Evolutionary conservation across 345 rosid species (phyloP), one percentile per base, ranked within the genome.

Genomic region (Euphorbia pulcherrima): DNA sequence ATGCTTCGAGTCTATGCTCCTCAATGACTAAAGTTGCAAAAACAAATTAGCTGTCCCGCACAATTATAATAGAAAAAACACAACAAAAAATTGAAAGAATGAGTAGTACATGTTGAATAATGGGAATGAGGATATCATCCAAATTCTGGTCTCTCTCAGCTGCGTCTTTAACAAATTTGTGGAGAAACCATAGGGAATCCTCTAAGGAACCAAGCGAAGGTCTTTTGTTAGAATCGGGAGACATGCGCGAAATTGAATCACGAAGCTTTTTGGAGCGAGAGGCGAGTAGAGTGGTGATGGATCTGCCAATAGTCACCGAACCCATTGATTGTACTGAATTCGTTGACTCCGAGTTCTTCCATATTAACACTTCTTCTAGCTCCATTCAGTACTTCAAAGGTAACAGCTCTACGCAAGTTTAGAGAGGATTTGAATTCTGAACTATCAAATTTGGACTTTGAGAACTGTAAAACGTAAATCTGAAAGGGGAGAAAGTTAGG

Each of bases 231-330:
- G 83, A 78, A 60, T 81, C 77, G 21, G 77, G 75, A 72, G 86
- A 68, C 35, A 86, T 75, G 57, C 81, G 81, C 37, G 85, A 78
- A 46, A 85, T 62, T 78, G 88, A 73, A 61, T 83, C 84, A 16
- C 48, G 83, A 68, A 92, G 90, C 82, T 86, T 89, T 68, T 66
- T 87, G 67, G 96, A 72, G 74, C 88, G 92, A 71, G 96, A 73
- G 0, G 81, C 26, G 67, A 92, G 92, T 21, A 92, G 81, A 60
- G 86, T 74, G 30, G 68, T 69, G 79, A 87, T 79, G 24, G 83
- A 86, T 77, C 92, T 72, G 26, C 90, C 96, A 18, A 89, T 71
- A 8, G 89, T 85, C 37, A 88, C 76, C 3, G 85, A 78, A 47
- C 83, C 81, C 85, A 86, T 65, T 8, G 96, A 80, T 56, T 87